phyloP scores from a whole-genome alignment of 2,329 filamentous ascomycete species.

The Cadophora gregata region DNA sequence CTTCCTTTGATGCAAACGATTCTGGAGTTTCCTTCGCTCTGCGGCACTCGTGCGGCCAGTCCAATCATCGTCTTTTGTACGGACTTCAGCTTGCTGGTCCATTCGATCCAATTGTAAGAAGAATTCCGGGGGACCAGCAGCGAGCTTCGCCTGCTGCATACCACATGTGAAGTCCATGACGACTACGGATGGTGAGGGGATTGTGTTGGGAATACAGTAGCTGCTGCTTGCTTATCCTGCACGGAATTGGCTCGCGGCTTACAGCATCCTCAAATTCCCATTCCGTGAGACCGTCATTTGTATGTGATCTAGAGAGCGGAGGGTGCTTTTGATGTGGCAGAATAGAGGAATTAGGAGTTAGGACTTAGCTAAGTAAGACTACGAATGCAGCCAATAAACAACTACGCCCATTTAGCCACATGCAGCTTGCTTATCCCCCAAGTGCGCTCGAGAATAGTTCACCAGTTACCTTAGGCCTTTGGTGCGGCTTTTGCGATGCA shows the following conservation, averaged over 20 bases:
- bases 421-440: conserved; percentile 4
- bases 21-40: conserved; percentile 38
- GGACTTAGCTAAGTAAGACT: neutral
- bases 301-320: too few relatives aligned
- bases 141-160: neutral
- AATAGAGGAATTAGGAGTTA: too few relatives aligned
- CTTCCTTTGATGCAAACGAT: conserved; percentile 38
- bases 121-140: neutral
- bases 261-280: too few relatives aligned
- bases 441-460: neutral
- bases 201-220: neutral
- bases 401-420: neutral
- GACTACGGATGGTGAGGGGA: neutral
- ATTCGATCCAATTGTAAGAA: conserved; percentile 15
- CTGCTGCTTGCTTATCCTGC: conserved; percentile 10
- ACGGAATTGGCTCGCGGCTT: neutral
- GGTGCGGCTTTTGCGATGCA: too few relatives aligned
- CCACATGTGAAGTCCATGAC: neutral
- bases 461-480: too few relatives aligned
- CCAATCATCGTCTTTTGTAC: conserved; percentile 36
- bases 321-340: too few relatives aligned
- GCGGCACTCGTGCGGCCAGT: conserved; percentile 35
- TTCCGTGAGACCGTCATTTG: too few relatives aligned
- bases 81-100: conserved; percentile 24
- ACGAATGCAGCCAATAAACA: neutral